Evolutionary conservation across 2,329 filamentous ascomycete genomes (phyloP).

Genomic region (Thielaviopsis cerberus): DNA sequence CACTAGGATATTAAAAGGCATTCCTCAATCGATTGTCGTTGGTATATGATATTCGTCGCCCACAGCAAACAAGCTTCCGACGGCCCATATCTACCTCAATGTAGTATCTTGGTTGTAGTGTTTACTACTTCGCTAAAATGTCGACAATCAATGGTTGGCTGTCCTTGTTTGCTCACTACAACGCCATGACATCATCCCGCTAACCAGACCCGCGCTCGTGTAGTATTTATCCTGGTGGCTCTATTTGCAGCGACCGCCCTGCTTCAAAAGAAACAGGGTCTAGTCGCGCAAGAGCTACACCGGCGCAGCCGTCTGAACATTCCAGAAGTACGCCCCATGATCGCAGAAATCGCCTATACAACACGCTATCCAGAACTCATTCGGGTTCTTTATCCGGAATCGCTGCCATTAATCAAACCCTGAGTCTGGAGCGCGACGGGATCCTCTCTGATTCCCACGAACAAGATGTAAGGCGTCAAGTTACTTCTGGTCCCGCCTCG

Average conservation of each 20-base stretch:
- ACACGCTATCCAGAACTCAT: neutral
- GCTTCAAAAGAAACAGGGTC: neutral
- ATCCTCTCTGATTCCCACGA: too few species aligned
- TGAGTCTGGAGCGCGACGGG: too few species aligned
- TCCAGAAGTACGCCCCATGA: neutral
- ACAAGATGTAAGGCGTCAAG: too few species aligned
- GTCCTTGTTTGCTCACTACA: neutral
- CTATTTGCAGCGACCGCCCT: neutral
- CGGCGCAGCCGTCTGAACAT: neutral
- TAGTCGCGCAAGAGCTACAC: too few species aligned
- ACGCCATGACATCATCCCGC: neutral
- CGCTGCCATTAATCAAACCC: too few species aligned
- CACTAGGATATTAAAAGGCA: neutral
- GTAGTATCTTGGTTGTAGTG: neutral
- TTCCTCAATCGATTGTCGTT: neutral
- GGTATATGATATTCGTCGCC: neutral
- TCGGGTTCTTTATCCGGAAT: neutral
- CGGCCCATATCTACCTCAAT: neutral
- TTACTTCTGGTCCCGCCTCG: too few species aligned
- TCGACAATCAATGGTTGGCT: neutral
- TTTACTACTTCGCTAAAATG: neutral
- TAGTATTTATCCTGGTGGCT: neutral
- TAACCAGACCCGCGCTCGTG: neutral
- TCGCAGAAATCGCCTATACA: neutral
- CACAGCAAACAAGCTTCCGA: neutral